Base-by-base conservation (phyloP, 73 alveolate species). In the Tetrahymena elliotti region DNA sequence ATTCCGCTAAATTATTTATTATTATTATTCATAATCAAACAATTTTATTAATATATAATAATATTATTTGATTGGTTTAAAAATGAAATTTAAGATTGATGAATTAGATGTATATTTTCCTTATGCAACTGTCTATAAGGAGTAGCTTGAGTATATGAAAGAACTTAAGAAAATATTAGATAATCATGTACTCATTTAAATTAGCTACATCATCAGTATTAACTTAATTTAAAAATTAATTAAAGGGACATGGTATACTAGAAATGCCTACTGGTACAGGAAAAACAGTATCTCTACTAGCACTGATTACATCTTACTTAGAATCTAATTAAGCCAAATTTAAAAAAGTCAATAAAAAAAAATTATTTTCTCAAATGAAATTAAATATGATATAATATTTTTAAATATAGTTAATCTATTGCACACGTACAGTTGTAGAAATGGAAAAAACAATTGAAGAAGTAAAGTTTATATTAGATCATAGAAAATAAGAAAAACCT, bases 241-340 rank as follows among this genome's bases (percentile, higher is more conserved):
- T 68, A 68, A n/a, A 97, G 95, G 99, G 99, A 24, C 99, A 97
- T 94, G 98, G 97, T 22, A 96, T 97, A 24, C 84, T 97, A 38
- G 99, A 97, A 93, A 97, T 97, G 99, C 99, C 99, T 40, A 97
- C 99, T 95, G 99, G 99, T 52, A 97, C 99, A 93, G 99, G 99
- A 7, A 97, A 97, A 95, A 97, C 99, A 53, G 98, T 97, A 93
- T 97, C 98, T 82, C 93, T 97, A 39, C 93, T 97, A 35, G 96
- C 99, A 22, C 47, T 97, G 83, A 96, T 96, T 84, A 83, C 96
- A 13, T 95, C 98, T 39, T 97, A 95, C 54, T 95, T 96, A 54
- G 94, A 93, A 93, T 83, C 96, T 34, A 96, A 96, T 83, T 94
- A 94, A 3, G 93, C 38, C 22, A 20, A 8, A n/a, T 27, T 94